phyloP scores from a whole-genome alignment of 2,329 filamentous ascomycete species.

The Macrophomina phaseolina region DNA sequence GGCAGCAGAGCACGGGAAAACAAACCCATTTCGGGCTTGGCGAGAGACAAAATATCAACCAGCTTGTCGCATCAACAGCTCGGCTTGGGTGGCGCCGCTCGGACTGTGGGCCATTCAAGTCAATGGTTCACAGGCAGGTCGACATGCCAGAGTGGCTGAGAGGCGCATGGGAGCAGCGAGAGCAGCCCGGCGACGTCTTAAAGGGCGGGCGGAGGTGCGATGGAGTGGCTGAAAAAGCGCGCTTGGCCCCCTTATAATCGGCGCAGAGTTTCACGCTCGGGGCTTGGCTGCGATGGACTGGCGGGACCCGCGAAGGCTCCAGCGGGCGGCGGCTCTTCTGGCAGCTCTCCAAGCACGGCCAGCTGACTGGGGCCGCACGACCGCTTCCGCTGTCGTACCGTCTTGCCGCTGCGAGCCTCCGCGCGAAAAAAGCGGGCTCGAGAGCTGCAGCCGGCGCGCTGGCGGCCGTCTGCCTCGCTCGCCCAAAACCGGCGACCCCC shows the following conservation, averaged over 20 bases:
- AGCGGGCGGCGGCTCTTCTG: slow-evolving; percentile 2
- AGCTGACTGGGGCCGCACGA: slow-evolving; percentile 7
- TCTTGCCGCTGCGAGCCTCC: neutral
- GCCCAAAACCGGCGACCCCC: neutral
- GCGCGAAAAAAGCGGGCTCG: slow-evolving; percentile 15
- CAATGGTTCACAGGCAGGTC: neutral
- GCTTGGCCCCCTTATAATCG: slow-evolving; percentile 26
- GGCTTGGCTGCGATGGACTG: slow-evolving; percentile 11
- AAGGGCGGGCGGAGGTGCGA: slow-evolving; percentile 19
- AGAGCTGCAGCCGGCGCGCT: slow-evolving; percentile 2
- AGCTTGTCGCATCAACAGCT: neutral
- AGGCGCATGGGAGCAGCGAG: slow-evolving; percentile 8
- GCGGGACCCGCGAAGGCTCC: neutral
- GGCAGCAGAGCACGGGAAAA: neutral
- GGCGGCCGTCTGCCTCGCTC: neutral
- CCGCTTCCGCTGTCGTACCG: neutral
- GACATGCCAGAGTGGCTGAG: slow-evolving; percentile 17
- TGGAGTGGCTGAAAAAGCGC: slow-evolving; percentile 28
- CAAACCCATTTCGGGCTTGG: slow-evolving; percentile 18
- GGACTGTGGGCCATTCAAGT: neutral
- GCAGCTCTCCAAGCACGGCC: slow-evolving; percentile 15
- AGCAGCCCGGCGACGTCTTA: slow-evolving; percentile 25
- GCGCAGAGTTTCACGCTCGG: slow-evolving; percentile 14
- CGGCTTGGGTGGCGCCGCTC: neutral
- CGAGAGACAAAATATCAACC: neutral